phyloP scores from a whole-genome alignment of 2,329 filamentous ascomycete species.

The Cladosporium sp. region DNA sequence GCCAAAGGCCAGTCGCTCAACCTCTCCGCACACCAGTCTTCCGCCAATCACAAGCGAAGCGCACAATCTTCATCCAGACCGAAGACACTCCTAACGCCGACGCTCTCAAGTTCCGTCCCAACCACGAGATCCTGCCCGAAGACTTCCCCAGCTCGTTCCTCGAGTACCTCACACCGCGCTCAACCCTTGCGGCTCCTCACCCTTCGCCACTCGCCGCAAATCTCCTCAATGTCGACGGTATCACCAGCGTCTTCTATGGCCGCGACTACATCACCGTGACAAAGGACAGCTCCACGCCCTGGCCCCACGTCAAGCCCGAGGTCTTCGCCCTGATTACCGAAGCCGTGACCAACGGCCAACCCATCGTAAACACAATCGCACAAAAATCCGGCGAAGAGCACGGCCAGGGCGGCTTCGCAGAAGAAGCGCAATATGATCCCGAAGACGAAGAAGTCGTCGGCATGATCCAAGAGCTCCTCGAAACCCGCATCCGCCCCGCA shows the following conservation, averaged over 20 bases:
- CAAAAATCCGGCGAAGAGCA: conserved; percentile 49
- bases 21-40: conserved; percentile 6
- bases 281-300: conserved; percentile 81
- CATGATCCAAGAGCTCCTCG: conserved; percentile 97
- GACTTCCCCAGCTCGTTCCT: conserved; percentile 71
- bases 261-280: conserved; percentile 95
- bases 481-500: conserved; percentile 88
- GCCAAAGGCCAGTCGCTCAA: conserved; percentile 2
- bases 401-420: conserved; percentile 42
- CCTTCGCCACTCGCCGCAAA: conserved; percentile 87
- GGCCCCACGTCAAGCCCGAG: conserved; percentile 93
- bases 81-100: conserved; percentile 93
- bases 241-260: conserved; percentile 93
- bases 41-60: conserved; percentile 30
- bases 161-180: conserved; percentile 85
- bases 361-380: conserved; percentile 69
- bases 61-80: conserved; percentile 96
- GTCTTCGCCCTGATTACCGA: conserved; percentile 94
- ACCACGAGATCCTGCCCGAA: conserved; percentile 77
- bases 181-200: conserved; percentile 81
- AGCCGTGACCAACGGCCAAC: conserved; percentile 76
- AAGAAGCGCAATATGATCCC: conserved; percentile 77
- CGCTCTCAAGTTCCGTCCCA: conserved; percentile 90
- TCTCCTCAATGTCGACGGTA: conserved; percentile 88
- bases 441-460: conserved; percentile 90